These are phyloP conservation scores for sorghum (Sorghum bicolor) DNA, from an alignment of 176 grass and related monocot genomes.

Conservation along the genomic window DNA sequence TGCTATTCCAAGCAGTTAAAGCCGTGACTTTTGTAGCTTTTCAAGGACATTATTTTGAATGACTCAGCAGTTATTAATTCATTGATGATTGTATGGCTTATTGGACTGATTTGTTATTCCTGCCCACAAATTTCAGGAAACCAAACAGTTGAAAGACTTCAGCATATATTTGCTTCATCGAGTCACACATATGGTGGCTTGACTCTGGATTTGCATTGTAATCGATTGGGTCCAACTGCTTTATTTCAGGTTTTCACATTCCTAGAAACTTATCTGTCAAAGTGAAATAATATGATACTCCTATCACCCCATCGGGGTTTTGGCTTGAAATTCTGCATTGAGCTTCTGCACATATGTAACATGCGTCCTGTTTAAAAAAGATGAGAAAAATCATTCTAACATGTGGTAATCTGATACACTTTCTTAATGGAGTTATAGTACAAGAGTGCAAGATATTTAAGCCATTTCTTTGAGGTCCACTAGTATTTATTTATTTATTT, in stretches of 20 bases:
- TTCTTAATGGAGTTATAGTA: background rate
- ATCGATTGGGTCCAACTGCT: slow-evolving; percentile 91
- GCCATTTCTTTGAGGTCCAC: background rate
- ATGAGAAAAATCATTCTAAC: background rate
- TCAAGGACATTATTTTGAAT: background rate
- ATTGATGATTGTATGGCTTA: background rate
- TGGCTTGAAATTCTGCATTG: background rate
- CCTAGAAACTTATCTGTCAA: slow-evolving; percentile 20
- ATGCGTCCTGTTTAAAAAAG: background rate
- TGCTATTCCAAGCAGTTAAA: background rate
- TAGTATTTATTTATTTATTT: background rate
- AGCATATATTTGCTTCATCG: slow-evolving; percentile 84
- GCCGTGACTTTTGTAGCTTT: background rate
- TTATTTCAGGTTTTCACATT: slow-evolving; percentile 78
- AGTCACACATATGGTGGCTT: slow-evolving; percentile 91
- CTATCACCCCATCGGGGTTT: background rate
- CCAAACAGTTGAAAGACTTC: slow-evolving; percentile 89
- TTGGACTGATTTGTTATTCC: slow-evolving; percentile 17
- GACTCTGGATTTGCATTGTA: slow-evolving; percentile 91
- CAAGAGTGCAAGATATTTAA: background rate
- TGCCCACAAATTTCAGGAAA: slow-evolving; percentile 59
- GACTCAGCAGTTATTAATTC: background rate
- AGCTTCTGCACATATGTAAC: background rate
- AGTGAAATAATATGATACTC: slow-evolving; percentile 18
- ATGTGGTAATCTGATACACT: background rate